Percentiles rank a stretch among this genome's conserved stretches.
These are phyloP conservation scores for Echium plantagineum DNA, from an alignment of 257 asterid genomes.

Conservation along the genomic window DNA sequence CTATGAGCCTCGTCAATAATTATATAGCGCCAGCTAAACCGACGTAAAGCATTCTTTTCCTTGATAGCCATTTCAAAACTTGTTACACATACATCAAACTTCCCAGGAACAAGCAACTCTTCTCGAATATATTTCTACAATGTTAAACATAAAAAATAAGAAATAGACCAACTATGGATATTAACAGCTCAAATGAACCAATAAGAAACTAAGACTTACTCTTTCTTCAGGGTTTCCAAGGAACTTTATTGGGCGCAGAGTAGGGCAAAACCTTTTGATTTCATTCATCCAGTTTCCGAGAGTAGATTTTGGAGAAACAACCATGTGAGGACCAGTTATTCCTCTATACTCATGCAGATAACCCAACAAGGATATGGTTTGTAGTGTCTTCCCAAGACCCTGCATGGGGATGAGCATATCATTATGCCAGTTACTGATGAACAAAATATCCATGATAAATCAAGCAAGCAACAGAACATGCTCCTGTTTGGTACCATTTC, in stretches of 20 bases:
- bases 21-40: slow-evolving; percentile 97
- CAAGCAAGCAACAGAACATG: slow-evolving; percentile 1
- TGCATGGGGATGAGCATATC: slow-evolving; percentile 10
- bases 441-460: too few relatives aligned
- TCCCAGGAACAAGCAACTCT: slow-evolving; percentile 92
- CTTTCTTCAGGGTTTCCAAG: slow-evolving; percentile 99
- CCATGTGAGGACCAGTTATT: slow-evolving; percentile 99
- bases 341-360: slow-evolving; percentile 93
- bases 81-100: slow-evolving; percentile 93
- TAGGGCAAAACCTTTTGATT: slow-evolving; percentile 88
- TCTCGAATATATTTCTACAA: slow-evolving; percentile 77
- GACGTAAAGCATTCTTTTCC: slow-evolving; percentile 76
- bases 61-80: slow-evolving; percentile 99
- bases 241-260: slow-evolving; percentile 87
- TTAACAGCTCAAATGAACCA: slow-evolving; percentile 1
- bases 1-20: slow-evolving; percentile 98
- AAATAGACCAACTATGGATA: neutral
- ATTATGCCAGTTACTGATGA: neutral
- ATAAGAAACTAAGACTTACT: slow-evolving; percentile 31
- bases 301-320: slow-evolving; percentile 97
- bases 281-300: slow-evolving; percentile 99
- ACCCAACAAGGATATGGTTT: slow-evolving; percentile 91
- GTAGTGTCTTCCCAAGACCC: slow-evolving; percentile 99
- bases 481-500: slow-evolving; percentile 58
- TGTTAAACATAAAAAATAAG: neutral